Evolutionary conservation across 208 protist species (phyloP).

Genomic region (Crithidia acanthocephali): DNA sequence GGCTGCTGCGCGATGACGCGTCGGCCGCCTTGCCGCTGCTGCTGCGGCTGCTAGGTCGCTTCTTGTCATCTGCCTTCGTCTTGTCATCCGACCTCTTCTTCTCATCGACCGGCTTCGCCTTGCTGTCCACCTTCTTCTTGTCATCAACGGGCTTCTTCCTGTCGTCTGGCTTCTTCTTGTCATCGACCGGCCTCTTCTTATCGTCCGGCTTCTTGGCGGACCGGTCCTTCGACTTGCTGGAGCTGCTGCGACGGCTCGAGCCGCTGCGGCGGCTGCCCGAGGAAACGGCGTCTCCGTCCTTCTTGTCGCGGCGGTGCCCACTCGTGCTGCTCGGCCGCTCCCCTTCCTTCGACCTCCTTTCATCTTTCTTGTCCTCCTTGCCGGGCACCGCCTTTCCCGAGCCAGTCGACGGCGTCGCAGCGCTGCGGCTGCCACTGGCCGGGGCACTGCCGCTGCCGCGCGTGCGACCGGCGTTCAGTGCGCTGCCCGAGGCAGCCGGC

Average conservation of each 20-base stretch:
- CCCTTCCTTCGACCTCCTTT: constrained; percentile 2
- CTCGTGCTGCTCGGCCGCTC: background rate
- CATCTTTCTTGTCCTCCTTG: constrained; percentile 6
- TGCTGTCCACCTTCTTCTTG: constrained; percentile 11
- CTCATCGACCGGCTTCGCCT: background rate
- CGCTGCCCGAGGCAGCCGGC: constrained; percentile 4
- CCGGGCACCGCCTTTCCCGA: background rate
- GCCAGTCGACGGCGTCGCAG: background rate
- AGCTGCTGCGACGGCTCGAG: constrained; percentile 3
- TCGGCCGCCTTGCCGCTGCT: constrained; percentile 19
- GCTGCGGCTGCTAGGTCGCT: constrained; percentile 15
- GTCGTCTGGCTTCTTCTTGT: constrained; percentile 19
- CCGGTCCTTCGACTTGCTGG: background rate
- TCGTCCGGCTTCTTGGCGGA: background rate
- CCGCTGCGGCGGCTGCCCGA: constrained; percentile 28
- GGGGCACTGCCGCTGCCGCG: background rate
- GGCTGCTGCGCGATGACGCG: constrained; percentile 5
- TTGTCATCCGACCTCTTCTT: background rate
- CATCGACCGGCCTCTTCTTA: constrained; percentile 13
- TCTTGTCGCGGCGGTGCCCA: background rate
- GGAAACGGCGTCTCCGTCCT: constrained; percentile 10
- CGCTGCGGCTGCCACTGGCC: constrained; percentile 7
- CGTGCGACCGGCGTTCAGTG: background rate
- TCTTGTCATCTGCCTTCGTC: constrained; percentile 20
- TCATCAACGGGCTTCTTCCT: constrained; percentile 17